These are phyloP conservation scores for Papiliotrema terrestris DNA, from an alignment of 1,284 basidiomycete species.

Conservation along the genomic window DNA sequence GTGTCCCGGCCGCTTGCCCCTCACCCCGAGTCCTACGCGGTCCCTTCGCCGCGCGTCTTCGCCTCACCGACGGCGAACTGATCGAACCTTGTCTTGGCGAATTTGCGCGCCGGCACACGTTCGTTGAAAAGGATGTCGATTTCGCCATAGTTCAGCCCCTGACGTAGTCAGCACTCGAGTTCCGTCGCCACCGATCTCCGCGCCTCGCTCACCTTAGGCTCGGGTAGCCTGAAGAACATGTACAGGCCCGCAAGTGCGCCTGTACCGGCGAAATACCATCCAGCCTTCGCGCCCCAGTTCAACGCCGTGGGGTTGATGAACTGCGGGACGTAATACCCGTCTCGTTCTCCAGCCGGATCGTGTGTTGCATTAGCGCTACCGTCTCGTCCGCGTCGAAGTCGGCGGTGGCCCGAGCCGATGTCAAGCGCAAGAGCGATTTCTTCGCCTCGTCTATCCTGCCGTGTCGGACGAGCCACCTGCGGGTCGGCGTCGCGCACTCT, in stretches of 20 bases:
- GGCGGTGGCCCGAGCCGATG: slow-evolving; percentile 1
- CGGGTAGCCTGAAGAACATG: slow-evolving; percentile 21
- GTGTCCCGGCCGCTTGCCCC: too few species aligned
- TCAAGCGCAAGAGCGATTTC: slow-evolving; percentile 35
- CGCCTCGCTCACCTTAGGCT: slow-evolving; percentile 19
- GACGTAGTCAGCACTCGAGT: too few species aligned
- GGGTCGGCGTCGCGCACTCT: too few species aligned
- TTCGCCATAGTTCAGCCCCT: too few species aligned
- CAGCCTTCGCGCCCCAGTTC: slow-evolving; percentile 49
- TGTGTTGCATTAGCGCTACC: slow-evolving; percentile 32
- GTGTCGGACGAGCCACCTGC: too few species aligned
- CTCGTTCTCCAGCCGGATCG: slow-evolving; percentile 41
- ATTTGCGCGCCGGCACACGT: too few species aligned
- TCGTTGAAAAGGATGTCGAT: too few species aligned
- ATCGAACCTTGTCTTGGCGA: too few species aligned
- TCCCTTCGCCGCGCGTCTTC: too few species aligned
- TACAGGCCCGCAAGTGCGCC: slow-evolving; percentile 9
- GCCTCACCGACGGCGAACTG: too few species aligned
- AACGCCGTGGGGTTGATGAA: slow-evolving; percentile 49
- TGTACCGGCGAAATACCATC: slow-evolving; percentile 43
- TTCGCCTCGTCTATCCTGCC: slow-evolving; percentile 48
- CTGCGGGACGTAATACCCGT: slow-evolving; percentile 39
- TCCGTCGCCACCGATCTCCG: too few species aligned
- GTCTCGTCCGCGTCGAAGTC: neutral
- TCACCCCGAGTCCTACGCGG: too few species aligned